A percentile compares a stretch with the other conserved stretches of the same genome.
Evolutionary conservation across 805 yeast genomes (phyloP).

Genomic region (Wickerhamomyces bovis): DNA sequence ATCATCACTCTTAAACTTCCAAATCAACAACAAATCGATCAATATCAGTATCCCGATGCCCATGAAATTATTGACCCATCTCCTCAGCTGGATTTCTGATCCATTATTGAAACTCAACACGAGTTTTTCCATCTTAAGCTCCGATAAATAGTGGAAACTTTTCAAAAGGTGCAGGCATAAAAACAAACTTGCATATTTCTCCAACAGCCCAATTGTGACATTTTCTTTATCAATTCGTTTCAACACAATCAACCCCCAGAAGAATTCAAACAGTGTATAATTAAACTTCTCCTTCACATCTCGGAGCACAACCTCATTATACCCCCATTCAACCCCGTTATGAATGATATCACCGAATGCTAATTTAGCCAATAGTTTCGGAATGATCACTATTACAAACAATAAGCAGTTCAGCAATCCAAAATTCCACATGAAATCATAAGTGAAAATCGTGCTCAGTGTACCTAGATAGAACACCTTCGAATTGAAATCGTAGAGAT

Average conservation of each 20-base stretch:
- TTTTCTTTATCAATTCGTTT: neutral
- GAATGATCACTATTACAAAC: neutral
- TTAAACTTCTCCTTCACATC: constrained; percentile 3
- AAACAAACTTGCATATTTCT: constrained; percentile 11
- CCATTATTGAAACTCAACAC: neutral
- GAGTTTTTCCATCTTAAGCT: constrained; percentile 6
- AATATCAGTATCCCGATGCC: neutral
- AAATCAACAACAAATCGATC: neutral
- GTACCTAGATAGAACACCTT: neutral
- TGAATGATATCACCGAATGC: neutral
- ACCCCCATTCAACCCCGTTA: neutral
- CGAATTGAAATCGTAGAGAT: neutral
- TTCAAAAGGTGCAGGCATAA: constrained; percentile 11
- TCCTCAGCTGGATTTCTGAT: neutral
- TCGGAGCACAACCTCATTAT: neutral
- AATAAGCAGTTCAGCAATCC: constrained; percentile 3
- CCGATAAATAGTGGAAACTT: constrained; percentile 18
- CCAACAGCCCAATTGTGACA: neutral
- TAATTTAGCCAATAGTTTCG: neutral
- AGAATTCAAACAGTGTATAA: constrained; percentile 4
- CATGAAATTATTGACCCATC: neutral
- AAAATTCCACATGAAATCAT: constrained; percentile 1
- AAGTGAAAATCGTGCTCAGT: neutral
- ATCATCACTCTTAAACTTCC: neutral
- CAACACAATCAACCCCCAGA: constrained; percentile 3